A percentile compares a stretch with the other conserved stretches of the same genome.
These are phyloP conservation scores for Colletotrichum tanaceti DNA, from an alignment of 2,329 filamentous ascomycete species.

Conservation along the genomic window DNA sequence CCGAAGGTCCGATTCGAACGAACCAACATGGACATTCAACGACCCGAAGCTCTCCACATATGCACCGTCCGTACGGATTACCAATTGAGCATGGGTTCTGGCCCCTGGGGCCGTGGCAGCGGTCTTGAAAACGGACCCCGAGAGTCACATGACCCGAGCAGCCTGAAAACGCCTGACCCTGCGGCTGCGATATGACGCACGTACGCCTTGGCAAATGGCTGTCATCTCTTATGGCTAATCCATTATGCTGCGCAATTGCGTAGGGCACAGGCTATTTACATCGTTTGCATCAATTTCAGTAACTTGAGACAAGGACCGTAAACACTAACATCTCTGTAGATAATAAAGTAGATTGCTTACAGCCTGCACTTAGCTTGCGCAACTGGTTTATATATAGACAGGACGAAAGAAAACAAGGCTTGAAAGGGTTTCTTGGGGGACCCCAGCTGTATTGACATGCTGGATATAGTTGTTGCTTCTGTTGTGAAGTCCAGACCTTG, in stretches of 20 bases:
- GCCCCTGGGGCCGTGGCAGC: too few relatives aligned
- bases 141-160: slow-evolving; percentile 5
- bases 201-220: neutral
- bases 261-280: neutral
- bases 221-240: neutral
- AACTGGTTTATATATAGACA: too few relatives aligned
- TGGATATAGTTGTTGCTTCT: neutral
- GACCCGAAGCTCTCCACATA: slow-evolving; percentile 12
- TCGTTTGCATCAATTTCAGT: too few relatives aligned
- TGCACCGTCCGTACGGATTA: slow-evolving; percentile 28
- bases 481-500: neutral
- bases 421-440: neutral
- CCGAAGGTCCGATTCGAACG: too few relatives aligned
- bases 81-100: slow-evolving; percentile 12
- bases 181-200: neutral
- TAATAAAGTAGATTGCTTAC: too few relatives aligned
- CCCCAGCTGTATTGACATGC: neutral
- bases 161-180: neutral
- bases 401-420: neutral
- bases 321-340: too few relatives aligned
- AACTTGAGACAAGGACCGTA: too few relatives aligned
- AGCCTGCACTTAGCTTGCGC: too few relatives aligned
- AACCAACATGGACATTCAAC: too few relatives aligned
- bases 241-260: neutral
- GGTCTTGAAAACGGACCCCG: slow-evolving; percentile 37